Conservation (phyloP, 163 green algal species). For the Chlorella variabilis region DNA sequence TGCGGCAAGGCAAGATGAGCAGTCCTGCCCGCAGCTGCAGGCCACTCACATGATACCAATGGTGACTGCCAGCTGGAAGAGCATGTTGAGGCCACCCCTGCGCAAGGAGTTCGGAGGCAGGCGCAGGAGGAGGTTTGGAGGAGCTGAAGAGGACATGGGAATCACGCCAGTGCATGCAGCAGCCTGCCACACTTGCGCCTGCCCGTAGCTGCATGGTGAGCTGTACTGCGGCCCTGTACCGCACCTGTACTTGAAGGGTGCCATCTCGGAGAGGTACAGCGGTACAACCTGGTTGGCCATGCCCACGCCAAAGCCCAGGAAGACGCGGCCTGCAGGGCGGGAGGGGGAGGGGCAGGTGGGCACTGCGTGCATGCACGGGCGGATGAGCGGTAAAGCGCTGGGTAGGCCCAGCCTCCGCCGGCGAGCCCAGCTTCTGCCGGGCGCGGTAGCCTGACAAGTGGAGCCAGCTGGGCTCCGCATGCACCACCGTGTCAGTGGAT, state of each 20-base stretch:
- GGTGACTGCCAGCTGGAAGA: constrained; percentile 65
- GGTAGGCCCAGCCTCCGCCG: no score
- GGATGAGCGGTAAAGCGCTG: no score
- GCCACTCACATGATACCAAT: constrained; percentile 53
- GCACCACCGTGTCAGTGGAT: no score
- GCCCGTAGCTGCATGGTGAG: not conserved
- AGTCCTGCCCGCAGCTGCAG: no score
- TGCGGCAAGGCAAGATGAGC: no score
- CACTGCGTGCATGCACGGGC: not conserved
- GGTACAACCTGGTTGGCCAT: constrained; percentile 55
- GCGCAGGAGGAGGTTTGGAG: not conserved
- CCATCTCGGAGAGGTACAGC: constrained; percentile 46
- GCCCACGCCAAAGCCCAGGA: constrained; percentile 64
- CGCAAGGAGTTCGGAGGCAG: no score
- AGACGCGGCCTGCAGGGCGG: constrained; percentile 44
- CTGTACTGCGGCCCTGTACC: constrained; percentile 23
- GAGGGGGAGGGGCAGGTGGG: not conserved
- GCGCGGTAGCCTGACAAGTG: no score
- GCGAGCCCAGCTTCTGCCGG: no score
- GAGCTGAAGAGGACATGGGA: not conserved
- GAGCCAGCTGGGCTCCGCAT: no score
- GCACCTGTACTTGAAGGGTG: constrained; percentile 37
- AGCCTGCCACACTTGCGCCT: not conserved
- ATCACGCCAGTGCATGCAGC: not conserved
- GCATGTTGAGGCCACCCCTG: constrained; percentile 64